Base-by-base conservation (phyloP, 2,329 filamentous ascomycete genomes). In the Pseudogymnoascus sp. region DNA sequence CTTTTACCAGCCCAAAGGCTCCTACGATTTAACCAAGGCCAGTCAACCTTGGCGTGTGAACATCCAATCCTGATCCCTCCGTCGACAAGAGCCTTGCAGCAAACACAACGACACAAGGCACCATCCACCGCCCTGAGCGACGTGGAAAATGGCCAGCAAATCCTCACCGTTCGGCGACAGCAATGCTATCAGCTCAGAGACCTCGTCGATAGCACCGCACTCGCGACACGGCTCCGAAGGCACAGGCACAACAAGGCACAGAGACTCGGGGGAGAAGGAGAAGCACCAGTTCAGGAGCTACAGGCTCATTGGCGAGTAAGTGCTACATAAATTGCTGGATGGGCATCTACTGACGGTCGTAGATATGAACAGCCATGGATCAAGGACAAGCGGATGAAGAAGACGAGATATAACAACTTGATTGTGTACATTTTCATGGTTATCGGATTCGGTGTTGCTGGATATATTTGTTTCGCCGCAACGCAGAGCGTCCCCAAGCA, bases 251-350 rank as follows among this genome's bases (percentile, higher is more conserved):
- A 29, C 43, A 29, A n/a, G 41, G 6, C 21, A 49, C 23, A 49
- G 43, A 29, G 43, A 49, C 43, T 49, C 43, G 7, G 55, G 55
- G 6, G 55, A 59, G 31, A 35, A 38, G 16, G 55, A 14, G 55
- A 81, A 78, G 69, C 77, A 78, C 38, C 74, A 75, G n/a, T 76
- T 76, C 68, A 72, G 70, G 64, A 74, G 70, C 65, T 73, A 73
- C 63, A 72, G 74, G 3, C 68, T 77, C 19, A 62, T 66, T 33
- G 72, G 69, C 23, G 69, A 70, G 43, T 49, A 29, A 49, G 43
- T 49, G 43, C 43, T 49, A 6, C 23, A 49, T 7, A 49, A 26
- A 49, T 29, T 49, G 4, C 43, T 29, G 43, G 23, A 6, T 16
- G 23, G 23, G 2, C 8, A 49, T 49, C 1, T 16, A 16, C 43